These are phyloP conservation scores for Sporothrix brasiliensis DNA, from an alignment of 2,329 filamentous ascomycete species.

Conservation along the genomic window DNA sequence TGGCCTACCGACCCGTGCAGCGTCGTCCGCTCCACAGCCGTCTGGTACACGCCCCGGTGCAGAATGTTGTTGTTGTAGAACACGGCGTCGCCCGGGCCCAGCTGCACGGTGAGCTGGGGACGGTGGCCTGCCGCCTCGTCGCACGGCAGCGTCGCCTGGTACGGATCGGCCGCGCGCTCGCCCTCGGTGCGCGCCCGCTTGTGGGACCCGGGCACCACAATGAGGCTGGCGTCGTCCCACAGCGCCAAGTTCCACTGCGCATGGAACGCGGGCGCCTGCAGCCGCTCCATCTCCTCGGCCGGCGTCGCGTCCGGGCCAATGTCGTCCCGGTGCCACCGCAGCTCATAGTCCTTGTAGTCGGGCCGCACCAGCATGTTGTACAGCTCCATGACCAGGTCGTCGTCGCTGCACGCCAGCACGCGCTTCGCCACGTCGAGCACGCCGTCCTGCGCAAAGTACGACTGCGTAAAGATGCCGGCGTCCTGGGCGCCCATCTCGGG, in stretches of 20 bases:
- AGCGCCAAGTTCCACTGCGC: constrained; percentile 88
- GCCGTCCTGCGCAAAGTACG: constrained; percentile 70
- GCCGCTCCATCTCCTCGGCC: constrained; percentile 66
- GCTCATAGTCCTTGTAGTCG: constrained; percentile 64
- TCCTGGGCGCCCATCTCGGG: constrained; percentile 62
- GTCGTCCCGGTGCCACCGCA: constrained; percentile 87
- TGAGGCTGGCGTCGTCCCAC: constrained; percentile 70
- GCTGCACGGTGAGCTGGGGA: constrained; percentile 65
- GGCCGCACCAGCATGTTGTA: constrained; percentile 84
- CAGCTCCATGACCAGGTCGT: constrained; percentile 79
- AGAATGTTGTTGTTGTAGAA: constrained; percentile 93
- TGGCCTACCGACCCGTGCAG: constrained; percentile 73
- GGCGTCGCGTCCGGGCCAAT: constrained; percentile 66
- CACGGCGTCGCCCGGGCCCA: constrained; percentile 75
- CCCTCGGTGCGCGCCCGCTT: constrained; percentile 66
- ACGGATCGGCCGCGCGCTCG: constrained; percentile 70
- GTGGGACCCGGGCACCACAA: constrained; percentile 80
- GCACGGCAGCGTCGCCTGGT: constrained; percentile 62
- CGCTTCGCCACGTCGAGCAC: constrained; percentile 66
- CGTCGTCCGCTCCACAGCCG: constrained; percentile 64
- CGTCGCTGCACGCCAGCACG: constrained; percentile 59
- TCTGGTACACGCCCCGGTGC: constrained; percentile 69
- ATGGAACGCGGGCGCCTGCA: constrained; percentile 65
- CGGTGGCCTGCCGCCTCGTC: constrained; percentile 57
- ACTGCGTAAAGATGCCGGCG: constrained; percentile 62